Base-by-base conservation (phyloP, 345 rosid species). In the Garcia nutans region DNA sequence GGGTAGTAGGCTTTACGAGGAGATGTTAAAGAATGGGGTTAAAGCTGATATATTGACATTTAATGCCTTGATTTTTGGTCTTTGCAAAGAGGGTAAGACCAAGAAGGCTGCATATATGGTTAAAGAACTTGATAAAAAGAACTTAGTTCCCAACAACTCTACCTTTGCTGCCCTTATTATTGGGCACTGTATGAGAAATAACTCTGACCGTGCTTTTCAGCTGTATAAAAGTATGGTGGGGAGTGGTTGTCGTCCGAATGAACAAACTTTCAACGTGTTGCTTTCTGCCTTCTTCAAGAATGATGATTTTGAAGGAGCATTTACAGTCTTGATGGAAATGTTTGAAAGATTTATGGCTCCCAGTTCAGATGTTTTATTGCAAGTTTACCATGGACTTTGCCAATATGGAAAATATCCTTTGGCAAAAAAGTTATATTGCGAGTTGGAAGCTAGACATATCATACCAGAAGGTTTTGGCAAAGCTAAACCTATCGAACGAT, bases 81-180 rank as follows among this genome's bases (percentile, higher is more conserved):
- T 91, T 5, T 92, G 97, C 86, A 91, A 86, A 70, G 93, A 85
- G 70, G 98, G 95, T 2, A 92, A 91, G 95, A 94, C 97, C 24
- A 94, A 88, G 90, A 92, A 89, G 77, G 95, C 97, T 75, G 97
- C 97, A 15, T 85, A 79, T 77, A 77, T 92, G 76, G 90, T 92
- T 67, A 89, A 87, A 83, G 90, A 89, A 73, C 91, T 94, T 26
- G 93, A 89, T 71, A 90, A 87, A 76, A 82, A 87, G 86, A 79
- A 83, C 56, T 84, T 94, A 78, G 88, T 82, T 49, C 97, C 92
- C 28, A 92, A 92, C 79, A 85, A 90, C 20, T 91, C 97, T 6
- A 94, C 97, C 63, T 92, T 86, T 78, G 85, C 92, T 42, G 92
- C 93, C 16, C 90, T 94, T 47, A 92, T 91, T n/a, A 63, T 61